Evolutionary conservation across 2,329 filamentous ascomycete species (phyloP).

Genomic region (Verticillium tricorpus): DNA sequence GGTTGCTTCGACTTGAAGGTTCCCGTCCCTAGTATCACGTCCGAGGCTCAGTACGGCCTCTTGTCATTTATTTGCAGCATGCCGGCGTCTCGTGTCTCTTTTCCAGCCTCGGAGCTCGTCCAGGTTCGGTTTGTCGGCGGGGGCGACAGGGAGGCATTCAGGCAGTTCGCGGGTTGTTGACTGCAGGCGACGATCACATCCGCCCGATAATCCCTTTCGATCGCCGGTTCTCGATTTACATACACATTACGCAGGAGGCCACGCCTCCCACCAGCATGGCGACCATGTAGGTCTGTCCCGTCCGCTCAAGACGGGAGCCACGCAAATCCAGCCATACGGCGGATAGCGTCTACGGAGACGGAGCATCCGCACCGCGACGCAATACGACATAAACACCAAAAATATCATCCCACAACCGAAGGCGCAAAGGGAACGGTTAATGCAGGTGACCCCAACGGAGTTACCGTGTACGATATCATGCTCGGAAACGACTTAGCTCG

Average conservation of each 20-base stretch:
- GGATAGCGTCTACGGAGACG: neutral
- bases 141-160: neutral
- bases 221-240: neutral
- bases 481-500: neutral
- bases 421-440: neutral
- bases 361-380: neutral
- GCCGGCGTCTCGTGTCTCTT: conserved; percentile 2
- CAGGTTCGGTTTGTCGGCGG: neutral
- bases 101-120: neutral
- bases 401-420: neutral
- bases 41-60: conserved; percentile 2
- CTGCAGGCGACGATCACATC: neutral
- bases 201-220: neutral
- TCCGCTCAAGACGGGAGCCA: neutral
- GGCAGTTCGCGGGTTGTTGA: neutral
- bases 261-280: neutral
- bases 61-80: neutral
- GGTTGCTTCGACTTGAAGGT: neutral
- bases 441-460: neutral
- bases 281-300: neutral
- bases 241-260: neutral
- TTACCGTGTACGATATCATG: conserved; percentile 2
- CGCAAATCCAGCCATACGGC: neutral
- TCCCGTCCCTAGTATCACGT: conserved; percentile 1
- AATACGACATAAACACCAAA: neutral